phyloP scores from a whole-genome alignment of 192 early-diverging fungal species.

The Funneliformis geosporum region DNA sequence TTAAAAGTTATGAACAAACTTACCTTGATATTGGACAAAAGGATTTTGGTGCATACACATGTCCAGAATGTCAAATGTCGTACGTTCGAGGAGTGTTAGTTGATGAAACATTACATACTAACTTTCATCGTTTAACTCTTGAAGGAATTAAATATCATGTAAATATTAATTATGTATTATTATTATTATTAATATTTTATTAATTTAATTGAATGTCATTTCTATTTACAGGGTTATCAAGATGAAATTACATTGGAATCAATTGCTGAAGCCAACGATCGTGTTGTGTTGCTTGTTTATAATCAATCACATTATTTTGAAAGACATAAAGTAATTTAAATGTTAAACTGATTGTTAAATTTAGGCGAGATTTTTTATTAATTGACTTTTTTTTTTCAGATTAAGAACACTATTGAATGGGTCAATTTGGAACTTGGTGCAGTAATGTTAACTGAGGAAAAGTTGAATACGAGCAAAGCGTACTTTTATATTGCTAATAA shows the following conservation, averaged over 20 bases:
- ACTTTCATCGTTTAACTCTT: slow-evolving; percentile 41
- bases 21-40: slow-evolving; percentile 38
- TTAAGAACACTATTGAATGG: slow-evolving; percentile 39
- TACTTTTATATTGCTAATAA: slow-evolving; percentile 47
- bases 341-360: neutral
- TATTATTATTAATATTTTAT: neutral
- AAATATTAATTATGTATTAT: neutral
- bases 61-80: slow-evolving; percentile 49
- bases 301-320: slow-evolving; percentile 37
- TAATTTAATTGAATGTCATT: neutral
- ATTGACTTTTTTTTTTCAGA: slow-evolving; percentile 30
- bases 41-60: slow-evolving; percentile 36
- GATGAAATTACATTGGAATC: slow-evolving; percentile 41
- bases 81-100: slow-evolving; percentile 43
- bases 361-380: neutral
- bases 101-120: slow-evolving; percentile 46
- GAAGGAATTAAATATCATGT: slow-evolving; percentile 47
- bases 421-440: slow-evolving; percentile 46
- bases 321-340: slow-evolving; percentile 40
- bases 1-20: slow-evolving; percentile 22
- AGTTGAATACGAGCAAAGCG: slow-evolving; percentile 42
- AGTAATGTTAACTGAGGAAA: slow-evolving; percentile 39
- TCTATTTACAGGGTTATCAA: slow-evolving; percentile 38
- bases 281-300: slow-evolving; percentile 42
- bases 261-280: slow-evolving; percentile 15